A percentile compares a stretch with the other conserved stretches of the same genome.
Conservation (phyloP, 75 land plant genomes). For the Selaginella tamariscina region DNA sequence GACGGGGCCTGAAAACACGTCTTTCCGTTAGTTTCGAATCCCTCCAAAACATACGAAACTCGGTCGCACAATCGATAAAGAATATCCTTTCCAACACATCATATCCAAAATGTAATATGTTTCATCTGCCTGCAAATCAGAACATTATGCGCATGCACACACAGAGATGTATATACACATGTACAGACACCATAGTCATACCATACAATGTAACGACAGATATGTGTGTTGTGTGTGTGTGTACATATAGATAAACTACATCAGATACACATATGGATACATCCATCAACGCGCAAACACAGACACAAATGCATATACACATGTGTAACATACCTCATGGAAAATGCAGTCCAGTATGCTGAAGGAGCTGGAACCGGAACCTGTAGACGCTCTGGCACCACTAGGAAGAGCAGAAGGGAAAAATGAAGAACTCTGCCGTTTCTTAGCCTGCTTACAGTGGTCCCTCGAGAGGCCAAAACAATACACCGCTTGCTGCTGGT, state of each 20-base stretch:
- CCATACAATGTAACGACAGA: too few relatives aligned
- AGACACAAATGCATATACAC: too few relatives aligned
- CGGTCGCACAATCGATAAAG: constrained; percentile 75
- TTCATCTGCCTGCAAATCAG: constrained; percentile 49
- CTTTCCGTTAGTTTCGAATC: constrained; percentile 77
- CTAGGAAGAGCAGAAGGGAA: constrained; percentile 89
- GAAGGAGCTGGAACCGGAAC: constrained; percentile 32
- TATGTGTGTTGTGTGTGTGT: too few relatives aligned
- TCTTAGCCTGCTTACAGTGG: constrained; percentile 65
- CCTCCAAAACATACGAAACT: constrained; percentile 94
- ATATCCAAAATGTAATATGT: constrained; percentile 89
- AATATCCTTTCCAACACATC: constrained; percentile 91
- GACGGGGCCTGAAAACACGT: constrained; percentile 64
- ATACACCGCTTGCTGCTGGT: constrained; percentile 89
- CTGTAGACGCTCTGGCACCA: constrained; percentile 50
- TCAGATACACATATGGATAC: too few relatives aligned
- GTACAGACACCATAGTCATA: too few relatives aligned
- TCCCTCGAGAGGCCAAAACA: constrained; percentile 81
- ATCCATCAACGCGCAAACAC: too few relatives aligned
- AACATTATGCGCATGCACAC: too few relatives aligned
- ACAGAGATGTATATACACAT: not conserved
- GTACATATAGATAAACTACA: too few relatives aligned
- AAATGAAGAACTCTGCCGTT: constrained; percentile 78
- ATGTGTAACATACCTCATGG: constrained; percentile 71
- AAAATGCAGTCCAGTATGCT: constrained; percentile 85